These are phyloP conservation scores for Paxillus rubicundulus DNA, from an alignment of 768 basidiomycete genomes.

Conservation along the genomic window DNA sequence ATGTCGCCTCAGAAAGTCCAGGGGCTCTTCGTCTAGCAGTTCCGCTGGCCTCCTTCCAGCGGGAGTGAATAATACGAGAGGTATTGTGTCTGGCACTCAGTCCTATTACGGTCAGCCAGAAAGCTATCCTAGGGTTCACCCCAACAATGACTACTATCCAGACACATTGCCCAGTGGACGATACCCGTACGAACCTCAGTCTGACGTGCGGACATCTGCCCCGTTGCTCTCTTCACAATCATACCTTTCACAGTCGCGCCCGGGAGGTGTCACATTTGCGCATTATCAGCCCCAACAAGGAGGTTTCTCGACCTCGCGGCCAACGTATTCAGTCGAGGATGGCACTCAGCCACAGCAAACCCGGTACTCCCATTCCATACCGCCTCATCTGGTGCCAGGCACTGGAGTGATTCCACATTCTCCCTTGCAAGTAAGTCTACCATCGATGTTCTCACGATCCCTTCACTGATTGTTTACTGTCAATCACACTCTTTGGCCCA, in stretches of 20 bases:
- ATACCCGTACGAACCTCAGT: conserved; percentile 23
- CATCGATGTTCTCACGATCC: neutral
- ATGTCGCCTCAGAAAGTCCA: conserved; percentile 39
- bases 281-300: conserved; percentile 39
- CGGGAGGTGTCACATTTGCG: conserved; percentile 33
- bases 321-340: conserved; percentile 27
- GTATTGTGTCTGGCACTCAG: conserved; percentile 11
- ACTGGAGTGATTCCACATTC: conserved; percentile 23
- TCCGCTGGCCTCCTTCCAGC: conserved; percentile 5
- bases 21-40: conserved; percentile 6
- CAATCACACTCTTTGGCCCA: conserved; percentile 14
- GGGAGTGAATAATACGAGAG: conserved; percentile 7
- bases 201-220: conserved; percentile 14
- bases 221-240: conserved; percentile 16
- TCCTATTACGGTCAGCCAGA: conserved; percentile 11
- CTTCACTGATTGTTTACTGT: neutral
- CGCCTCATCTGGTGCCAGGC: conserved; percentile 13
- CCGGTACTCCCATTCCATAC: conserved; percentile 15
- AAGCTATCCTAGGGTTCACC: conserved; percentile 18
- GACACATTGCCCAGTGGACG: conserved; percentile 14
- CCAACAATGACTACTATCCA: conserved; percentile 15
- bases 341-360: conserved; percentile 13
- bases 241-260: conserved; percentile 18
- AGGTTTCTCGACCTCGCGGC: conserved; percentile 34
- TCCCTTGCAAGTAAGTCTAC: conserved; percentile 20